These are phyloP conservation scores for Xylaria castorea DNA, from an alignment of 495 filamentous ascomycete species.

Conservation along the genomic window DNA sequence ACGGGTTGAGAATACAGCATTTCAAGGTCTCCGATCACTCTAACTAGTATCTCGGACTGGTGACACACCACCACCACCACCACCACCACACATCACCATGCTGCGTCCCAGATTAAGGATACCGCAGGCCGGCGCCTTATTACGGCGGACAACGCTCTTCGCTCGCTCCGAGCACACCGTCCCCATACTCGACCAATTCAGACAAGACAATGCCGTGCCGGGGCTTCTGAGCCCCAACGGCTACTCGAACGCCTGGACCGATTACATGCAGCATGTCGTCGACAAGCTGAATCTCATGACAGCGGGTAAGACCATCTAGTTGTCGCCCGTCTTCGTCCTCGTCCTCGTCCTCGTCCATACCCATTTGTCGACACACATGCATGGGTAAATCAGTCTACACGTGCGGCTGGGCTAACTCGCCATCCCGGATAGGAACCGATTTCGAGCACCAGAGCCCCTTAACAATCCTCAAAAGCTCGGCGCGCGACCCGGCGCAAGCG, in stretches of 20 bases:
- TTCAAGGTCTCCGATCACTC: not conserved
- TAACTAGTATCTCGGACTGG: constrained; percentile 26
- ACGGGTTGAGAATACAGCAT: not conserved
- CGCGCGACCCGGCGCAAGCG: constrained; percentile 77
- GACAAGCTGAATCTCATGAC: constrained; percentile 76
- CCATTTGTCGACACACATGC: not conserved
- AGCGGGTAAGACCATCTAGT: constrained; percentile 62
- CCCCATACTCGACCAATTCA: constrained; percentile 63
- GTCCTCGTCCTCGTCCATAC: not conserved
- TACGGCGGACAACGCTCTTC: constrained; percentile 31
- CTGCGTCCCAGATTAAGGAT: constrained; percentile 55
- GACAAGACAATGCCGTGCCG: constrained; percentile 66
- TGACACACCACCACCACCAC: constrained; percentile 32
- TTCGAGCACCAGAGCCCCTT: constrained; percentile 64
- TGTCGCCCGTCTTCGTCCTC: not conserved
- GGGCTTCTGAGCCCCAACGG: constrained; percentile 69
- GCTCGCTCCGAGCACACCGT: constrained; percentile 57
- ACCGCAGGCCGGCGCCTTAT: constrained; percentile 40
- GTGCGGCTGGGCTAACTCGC: constrained; percentile 6
- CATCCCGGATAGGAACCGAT: constrained; percentile 57
- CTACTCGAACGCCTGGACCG: constrained; percentile 78
- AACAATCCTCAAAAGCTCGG: constrained; percentile 74
- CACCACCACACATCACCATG: constrained; percentile 43
- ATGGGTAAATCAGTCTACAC: not conserved
- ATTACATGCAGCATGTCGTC: constrained; percentile 77